Base-by-base conservation (phyloP, 805 yeast genomes). In the Kodamaea kaohsiungensis region DNA sequence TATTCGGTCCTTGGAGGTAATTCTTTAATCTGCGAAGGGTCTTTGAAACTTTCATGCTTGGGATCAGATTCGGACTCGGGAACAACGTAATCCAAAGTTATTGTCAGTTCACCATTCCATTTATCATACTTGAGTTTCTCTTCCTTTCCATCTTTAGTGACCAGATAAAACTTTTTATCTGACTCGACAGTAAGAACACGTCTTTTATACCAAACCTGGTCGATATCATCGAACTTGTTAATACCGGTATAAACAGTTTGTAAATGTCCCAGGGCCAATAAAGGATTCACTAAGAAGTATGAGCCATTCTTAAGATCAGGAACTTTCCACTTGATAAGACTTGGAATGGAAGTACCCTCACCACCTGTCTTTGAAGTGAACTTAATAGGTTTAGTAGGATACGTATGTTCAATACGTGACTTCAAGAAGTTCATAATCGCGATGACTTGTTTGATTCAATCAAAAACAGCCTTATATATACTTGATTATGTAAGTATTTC, bases 1-100 rank as follows among this genome's bases (percentile, higher is more conserved):
- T 80, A 88, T 65, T 88, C 78, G 0, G 89, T 86, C 59, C 91
- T 75, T 22, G 90, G 89, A 40, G 88, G 91, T 50, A 87, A 71
- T 53, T 81, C 79, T 76, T 80, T 49, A 70, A 79, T 59, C 74
- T 85, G 69, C 75, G 84, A 60, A 69, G 70, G 48, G 72, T 86
- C 70, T 66, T 72, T 47, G 51, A 53, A 68, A 48, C 66, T 42
- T 52, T 69, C 58, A 60, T 67, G 64, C 12, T 64, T 56, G 1
- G 62, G 52, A 49, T 67, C 69, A 13, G 52, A 16, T 15, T 46
- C 43, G 16, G 40, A 43, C 16, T 51, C 48, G 9, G 64, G 59
- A 19, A 73, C 75, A n/a, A 75, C 84, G 59, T 72, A 80, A 61
- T 82, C 86, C 1, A 78, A 65, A 7, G 85, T 75, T 52, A 80